These are phyloP conservation scores for Helicostylum pulchrum DNA, from an alignment of 192 early-diverging fungal genomes.

Conservation along the genomic window DNA sequence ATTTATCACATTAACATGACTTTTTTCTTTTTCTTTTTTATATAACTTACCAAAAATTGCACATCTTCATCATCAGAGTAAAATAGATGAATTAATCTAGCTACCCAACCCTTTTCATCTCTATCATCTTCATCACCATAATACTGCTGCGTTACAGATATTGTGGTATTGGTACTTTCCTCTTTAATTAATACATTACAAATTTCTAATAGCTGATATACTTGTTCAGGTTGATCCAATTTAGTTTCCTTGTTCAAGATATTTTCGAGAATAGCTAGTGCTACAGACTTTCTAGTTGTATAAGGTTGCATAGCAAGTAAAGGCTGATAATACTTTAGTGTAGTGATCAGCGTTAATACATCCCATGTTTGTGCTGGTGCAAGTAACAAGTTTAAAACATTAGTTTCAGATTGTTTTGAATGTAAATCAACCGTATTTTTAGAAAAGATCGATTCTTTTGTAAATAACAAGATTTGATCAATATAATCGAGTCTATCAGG, in stretches of 20 bases:
- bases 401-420: constrained; percentile 64
- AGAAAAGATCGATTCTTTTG: constrained; percentile 62
- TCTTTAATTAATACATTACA: constrained; percentile 76
- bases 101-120: constrained; percentile 87
- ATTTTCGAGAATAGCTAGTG: constrained; percentile 67
- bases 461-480: constrained; percentile 87
- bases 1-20: neutral
- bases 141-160: constrained; percentile 33
- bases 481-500: constrained; percentile 83
- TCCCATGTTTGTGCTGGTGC: constrained; percentile 77
- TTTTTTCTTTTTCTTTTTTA: too few relatives aligned
- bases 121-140: constrained; percentile 71
- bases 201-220: constrained; percentile 74
- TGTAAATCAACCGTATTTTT: constrained; percentile 51
- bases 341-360: constrained; percentile 57
- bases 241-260: constrained; percentile 65
- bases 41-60: constrained; percentile 66
- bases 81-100: constrained; percentile 75
- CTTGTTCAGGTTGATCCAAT: constrained; percentile 67
- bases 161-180: constrained; percentile 57
- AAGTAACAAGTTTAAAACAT: constrained; percentile 77
- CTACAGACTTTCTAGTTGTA: constrained; percentile 76
- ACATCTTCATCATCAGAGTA: constrained; percentile 65
- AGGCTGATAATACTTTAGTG: constrained; percentile 75
- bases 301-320: constrained; percentile 85